These are phyloP conservation scores for Conticribra guillardii DNA, from an alignment of 108 stramenopile species.

Conservation along the genomic window DNA sequence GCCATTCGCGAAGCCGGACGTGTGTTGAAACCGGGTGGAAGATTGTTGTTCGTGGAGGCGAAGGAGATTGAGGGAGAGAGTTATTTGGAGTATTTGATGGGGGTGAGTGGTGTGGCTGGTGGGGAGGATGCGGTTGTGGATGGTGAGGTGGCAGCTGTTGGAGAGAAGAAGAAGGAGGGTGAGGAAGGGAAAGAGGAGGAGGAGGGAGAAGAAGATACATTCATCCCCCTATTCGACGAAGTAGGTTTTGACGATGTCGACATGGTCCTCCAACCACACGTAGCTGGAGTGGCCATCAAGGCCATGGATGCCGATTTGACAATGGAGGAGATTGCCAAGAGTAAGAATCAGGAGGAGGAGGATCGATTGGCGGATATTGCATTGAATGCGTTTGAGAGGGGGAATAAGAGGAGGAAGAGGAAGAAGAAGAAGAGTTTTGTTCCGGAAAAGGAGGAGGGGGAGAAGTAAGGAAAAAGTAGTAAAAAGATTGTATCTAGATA, in stretches of 20 bases:
- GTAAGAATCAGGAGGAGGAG: conserved; percentile 57
- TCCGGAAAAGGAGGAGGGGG: too few species aligned
- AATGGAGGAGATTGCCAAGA: conserved; percentile 42
- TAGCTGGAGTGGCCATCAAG: conserved; percentile 87
- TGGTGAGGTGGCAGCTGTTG: conserved; percentile 19
- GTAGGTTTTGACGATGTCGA: conserved; percentile 85
- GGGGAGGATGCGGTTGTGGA: conserved; percentile 52
- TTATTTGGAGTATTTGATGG: conserved; percentile 71
- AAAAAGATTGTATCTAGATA: too few species aligned
- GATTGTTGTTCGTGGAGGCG: conserved; percentile 84
- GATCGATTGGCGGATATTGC: conserved; percentile 79
- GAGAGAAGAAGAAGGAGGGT: conserved; percentile 24
- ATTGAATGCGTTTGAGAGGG: conserved; percentile 81
- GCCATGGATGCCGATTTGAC: conserved; percentile 74
- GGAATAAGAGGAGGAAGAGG: conserved; percentile 71
- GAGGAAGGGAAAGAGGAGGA: conserved; percentile 11
- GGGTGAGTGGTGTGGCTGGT: conserved; percentile 51
- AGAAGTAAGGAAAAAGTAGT: too few species aligned
- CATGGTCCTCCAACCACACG: conserved; percentile 76
- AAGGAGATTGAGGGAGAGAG: conserved; percentile 66
- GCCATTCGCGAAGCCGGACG: conserved; percentile 76
- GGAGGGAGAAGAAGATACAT: not conserved
- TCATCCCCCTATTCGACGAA: conserved; percentile 61
- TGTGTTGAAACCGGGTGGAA: conserved; percentile 86
- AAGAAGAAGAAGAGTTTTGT: conserved; percentile 82